These are phyloP conservation scores for Globisporangium takayamanum DNA, from an alignment of 352 stramenopile species.

Conservation along the genomic window DNA sequence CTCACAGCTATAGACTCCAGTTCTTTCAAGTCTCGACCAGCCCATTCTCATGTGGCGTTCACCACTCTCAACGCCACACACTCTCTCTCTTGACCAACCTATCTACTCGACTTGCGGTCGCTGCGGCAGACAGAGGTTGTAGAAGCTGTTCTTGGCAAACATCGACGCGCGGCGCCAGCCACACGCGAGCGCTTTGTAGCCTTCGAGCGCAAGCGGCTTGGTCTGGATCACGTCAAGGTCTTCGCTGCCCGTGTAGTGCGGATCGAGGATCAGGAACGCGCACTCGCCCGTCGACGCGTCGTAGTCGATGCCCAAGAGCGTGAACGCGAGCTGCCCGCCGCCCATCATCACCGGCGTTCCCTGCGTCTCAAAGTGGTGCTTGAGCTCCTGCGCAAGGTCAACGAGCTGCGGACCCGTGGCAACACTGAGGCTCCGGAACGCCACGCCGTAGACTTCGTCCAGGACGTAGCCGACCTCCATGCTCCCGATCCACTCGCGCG, in stretches of 20 bases:
- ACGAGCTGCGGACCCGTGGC: constrained; percentile 46
- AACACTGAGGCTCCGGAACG: constrained; percentile 62
- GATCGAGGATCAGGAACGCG: constrained; percentile 77
- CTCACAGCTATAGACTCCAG: no score
- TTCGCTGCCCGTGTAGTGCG: constrained; percentile 73
- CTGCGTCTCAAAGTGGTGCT: constrained; percentile 71
- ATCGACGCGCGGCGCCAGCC: constrained; percentile 54
- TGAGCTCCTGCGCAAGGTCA: constrained; percentile 56
- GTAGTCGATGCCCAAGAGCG: constrained; percentile 70
- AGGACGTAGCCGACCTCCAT: constrained; percentile 82
- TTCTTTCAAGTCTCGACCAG: no score
- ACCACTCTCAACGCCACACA: no score
- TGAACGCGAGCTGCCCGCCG: constrained; percentile 76
- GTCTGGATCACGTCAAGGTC: constrained; percentile 65
- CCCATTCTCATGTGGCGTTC: no score
- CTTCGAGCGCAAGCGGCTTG: constrained; percentile 61
- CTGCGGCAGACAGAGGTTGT: constrained; percentile 75
- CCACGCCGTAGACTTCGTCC: constrained; percentile 68
- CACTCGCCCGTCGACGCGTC: constrained; percentile 50
- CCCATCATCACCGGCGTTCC: constrained; percentile 86
- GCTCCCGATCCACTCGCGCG: constrained; percentile 78
- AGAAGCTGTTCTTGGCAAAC: constrained; percentile 59
- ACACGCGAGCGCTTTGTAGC: constrained; percentile 68
- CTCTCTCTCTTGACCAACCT: not conserved
- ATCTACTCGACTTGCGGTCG: constrained; percentile 5